Conservation (phyloP, 345 rosid species). For the Schrenkiella parvula region DNA sequence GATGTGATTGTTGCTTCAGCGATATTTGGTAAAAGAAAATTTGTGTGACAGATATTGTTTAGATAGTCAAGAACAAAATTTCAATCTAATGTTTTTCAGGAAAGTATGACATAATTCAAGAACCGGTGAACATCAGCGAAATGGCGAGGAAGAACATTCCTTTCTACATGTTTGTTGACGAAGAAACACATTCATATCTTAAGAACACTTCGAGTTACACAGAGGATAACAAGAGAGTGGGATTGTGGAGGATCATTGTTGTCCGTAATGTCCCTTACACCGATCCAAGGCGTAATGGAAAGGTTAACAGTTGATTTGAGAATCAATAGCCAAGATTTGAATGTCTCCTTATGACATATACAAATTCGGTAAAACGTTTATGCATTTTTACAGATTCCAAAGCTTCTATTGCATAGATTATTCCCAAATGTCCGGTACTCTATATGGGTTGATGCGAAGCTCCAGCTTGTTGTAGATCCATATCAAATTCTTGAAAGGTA, state of each 20-base stretch:
- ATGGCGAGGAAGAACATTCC: slow-evolving; percentile 56
- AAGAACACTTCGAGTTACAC: slow-evolving; percentile 49
- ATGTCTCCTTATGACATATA: background rate
- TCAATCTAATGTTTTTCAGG: slow-evolving; percentile 40
- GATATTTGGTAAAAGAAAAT: slow-evolving; percentile 58
- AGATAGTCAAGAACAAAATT: background rate
- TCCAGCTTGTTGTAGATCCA: slow-evolving; percentile 81
- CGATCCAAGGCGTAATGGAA: slow-evolving; percentile 86
- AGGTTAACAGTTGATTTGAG: slow-evolving; percentile 36
- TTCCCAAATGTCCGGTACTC: slow-evolving; percentile 76
- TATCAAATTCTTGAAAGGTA: slow-evolving; percentile 89
- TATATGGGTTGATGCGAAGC: slow-evolving; percentile 92
- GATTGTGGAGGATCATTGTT: slow-evolving; percentile 80
- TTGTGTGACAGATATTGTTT: background rate
- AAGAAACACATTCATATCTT: slow-evolving; percentile 73
- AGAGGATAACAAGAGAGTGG: slow-evolving; percentile 53
- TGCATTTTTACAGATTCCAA: slow-evolving; percentile 62
- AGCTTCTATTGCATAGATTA: slow-evolving; percentile 80
- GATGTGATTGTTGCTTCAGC: slow-evolving; percentile 87
- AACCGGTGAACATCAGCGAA: slow-evolving; percentile 66
- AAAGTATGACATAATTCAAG: slow-evolving; percentile 75
- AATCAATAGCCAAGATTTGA: background rate
- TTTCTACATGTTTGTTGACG: slow-evolving; percentile 87
- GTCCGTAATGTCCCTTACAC: slow-evolving; percentile 65
- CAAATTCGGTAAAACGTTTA: background rate